Evolutionary conservation across 257 asterid species (phyloP), one percentile per base, ranked within the genome.

Genomic region (Solanum sitiens): DNA sequence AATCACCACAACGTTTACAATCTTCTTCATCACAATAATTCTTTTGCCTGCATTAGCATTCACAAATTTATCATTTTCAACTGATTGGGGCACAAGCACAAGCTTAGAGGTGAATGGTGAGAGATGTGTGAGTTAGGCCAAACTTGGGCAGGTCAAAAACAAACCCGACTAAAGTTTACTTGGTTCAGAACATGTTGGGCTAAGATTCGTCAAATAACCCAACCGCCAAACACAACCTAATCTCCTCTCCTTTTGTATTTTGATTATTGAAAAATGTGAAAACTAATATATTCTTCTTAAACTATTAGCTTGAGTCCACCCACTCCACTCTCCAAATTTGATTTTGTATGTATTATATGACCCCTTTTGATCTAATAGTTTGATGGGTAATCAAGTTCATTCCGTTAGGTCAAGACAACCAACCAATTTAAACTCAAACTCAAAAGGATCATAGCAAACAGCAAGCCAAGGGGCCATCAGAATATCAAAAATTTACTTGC

Each of bases 21-120:
- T 93, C 98, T 87, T 96, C 98, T 91, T 95, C 99, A 87, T 95
- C 98, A 53, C 98, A 96, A 71, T 94, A 90, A 90, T 94, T 92
- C 95, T 96, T 94, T 91, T 92, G 95, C 91, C 98, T 96, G 93
- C 86, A 88, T 83, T 30, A 44, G 59, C 59, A 45, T 45, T 30
- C 68, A 9, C 44, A 80, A 9, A 9, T 80, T 27, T 18, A 80
- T 80, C 85, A 30, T 80, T 47, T 80, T 80, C 42, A 27, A 16
- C 85, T 9, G 63, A 77, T 77, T 79, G 40, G 8, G 32, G 47
- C 42, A 16, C 11, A 45, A 4, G 85, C 68, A 47, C 44, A 80
- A 25, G n/a, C n/a, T 8, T 47, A 45, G 16, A 27, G 35, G 61
- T 21, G 1, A 53, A 53, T 53, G 61, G 23, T 16, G 35, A 42